phyloP scores from a whole-genome alignment of 179 eudicot species.

The Beta lomatogona region DNA sequence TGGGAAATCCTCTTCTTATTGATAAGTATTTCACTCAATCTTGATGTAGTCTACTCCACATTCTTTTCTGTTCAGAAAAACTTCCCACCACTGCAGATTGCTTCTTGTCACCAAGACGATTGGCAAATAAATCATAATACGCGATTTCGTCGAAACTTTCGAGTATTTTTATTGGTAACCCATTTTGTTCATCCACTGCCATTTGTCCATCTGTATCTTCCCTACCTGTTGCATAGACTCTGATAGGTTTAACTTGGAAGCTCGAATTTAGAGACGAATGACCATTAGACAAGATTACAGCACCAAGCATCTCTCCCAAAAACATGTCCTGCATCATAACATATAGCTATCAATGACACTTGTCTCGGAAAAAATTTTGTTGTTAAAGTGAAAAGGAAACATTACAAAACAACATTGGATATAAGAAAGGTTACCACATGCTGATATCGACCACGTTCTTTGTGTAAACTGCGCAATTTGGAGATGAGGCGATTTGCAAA shows the following conservation, averaged over 20 bases:
- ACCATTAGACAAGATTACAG: conserved; percentile 51
- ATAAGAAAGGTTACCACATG: conserved; percentile 56
- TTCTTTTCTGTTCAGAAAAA: conserved; percentile 51
- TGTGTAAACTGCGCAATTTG: conserved; percentile 46
- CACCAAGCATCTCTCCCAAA: conserved; percentile 81
- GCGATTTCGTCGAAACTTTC: conserved; percentile 46
- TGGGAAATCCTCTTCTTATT: no score
- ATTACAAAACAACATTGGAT: not conserved
- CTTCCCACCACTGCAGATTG: conserved; percentile 67
- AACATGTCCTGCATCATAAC: conserved; percentile 58
- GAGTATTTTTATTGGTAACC: conserved; percentile 46
- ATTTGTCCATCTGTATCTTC: conserved; percentile 65
- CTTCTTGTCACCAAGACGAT: conserved; percentile 51
- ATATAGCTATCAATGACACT: not conserved
- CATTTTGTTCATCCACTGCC: conserved; percentile 40
- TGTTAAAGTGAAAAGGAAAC: no score
- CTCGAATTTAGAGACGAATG: conserved; percentile 32
- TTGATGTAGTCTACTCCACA: conserved; percentile 35
- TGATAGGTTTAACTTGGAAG: conserved; percentile 39
- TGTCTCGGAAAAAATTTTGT: not conserved
- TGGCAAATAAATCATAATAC: conserved; percentile 52
- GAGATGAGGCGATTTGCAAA: conserved; percentile 52
- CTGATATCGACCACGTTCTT: conserved; percentile 49
- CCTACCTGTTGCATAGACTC: conserved; percentile 51
- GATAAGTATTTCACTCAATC: not conserved